phyloP scores from a whole-genome alignment of 495 filamentous ascomycete species.

The Apiosordaria backusii region DNA sequence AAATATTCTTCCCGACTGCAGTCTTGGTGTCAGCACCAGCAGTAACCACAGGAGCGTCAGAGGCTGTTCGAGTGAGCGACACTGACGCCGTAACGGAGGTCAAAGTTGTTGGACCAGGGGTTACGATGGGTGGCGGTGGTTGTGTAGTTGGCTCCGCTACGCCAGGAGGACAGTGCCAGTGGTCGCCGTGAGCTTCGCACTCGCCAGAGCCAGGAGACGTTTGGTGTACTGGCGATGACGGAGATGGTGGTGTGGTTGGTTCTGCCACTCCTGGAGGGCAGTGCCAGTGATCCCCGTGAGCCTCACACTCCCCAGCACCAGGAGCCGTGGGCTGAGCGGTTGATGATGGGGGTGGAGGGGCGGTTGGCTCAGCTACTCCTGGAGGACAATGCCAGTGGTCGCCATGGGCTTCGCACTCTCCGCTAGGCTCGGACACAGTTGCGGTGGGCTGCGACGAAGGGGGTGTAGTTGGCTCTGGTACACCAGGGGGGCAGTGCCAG shows the following conservation, averaged over 20 bases:
- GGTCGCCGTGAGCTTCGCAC: not conserved
- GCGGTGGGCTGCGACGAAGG: not conserved
- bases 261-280: too few relatives aligned
- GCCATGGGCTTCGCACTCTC: not conserved
- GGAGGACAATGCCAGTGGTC: not conserved
- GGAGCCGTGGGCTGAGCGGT: too few relatives aligned
- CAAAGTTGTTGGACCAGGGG: not conserved
- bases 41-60: not conserved
- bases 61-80: not conserved
- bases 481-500: slow-evolving; percentile 11
- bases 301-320: too few relatives aligned
- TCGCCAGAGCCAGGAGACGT: not conserved
- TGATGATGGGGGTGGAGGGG: too few relatives aligned
- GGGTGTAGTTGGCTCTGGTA: not conserved
- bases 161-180: not conserved
- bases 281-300: too few relatives aligned
- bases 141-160: not conserved
- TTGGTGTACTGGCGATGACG: not conserved
- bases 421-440: not conserved
- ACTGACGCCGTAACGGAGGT: not conserved
- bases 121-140: not conserved
- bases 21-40: not conserved
- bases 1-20: not conserved
- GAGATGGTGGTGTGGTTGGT: not conserved
- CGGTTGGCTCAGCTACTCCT: not conserved